Percentiles rank a stretch among this genome's conserved stretches.
These are phyloP conservation scores for Podospora conica DNA, from an alignment of 495 filamentous ascomycete genomes.

Conservation along the genomic window DNA sequence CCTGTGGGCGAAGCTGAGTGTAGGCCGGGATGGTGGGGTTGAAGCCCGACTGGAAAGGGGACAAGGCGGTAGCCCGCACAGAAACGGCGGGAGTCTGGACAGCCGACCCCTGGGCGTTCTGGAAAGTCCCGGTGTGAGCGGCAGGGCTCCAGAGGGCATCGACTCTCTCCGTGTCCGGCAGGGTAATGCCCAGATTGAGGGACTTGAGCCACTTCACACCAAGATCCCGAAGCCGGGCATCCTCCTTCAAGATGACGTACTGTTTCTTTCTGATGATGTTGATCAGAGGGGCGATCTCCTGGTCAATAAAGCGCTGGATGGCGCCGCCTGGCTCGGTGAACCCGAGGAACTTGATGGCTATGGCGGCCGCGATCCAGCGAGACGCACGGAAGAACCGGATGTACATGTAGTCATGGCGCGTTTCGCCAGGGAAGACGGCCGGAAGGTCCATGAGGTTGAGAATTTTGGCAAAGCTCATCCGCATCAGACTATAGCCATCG, in stretches of 20 bases:
- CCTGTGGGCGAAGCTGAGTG: not conserved
- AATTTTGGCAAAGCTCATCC: conserved; percentile 11
- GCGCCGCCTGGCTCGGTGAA: not conserved
- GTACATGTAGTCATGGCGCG: conserved; percentile 17
- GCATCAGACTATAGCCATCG: conserved; percentile 14
- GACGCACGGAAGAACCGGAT: conserved; percentile 19
- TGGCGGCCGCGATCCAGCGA: conserved; percentile 22
- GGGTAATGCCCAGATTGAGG: not conserved
- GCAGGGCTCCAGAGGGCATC: not conserved
- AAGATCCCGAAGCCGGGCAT: not conserved
- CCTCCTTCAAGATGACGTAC: not conserved
- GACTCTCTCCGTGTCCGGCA: not conserved
- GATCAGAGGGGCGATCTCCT: conserved; percentile 8
- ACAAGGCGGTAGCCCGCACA: not conserved
- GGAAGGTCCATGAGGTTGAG: conserved; percentile 16
- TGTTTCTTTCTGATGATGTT: conserved; percentile 2
- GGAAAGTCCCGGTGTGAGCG: not conserved
- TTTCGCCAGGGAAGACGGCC: conserved; percentile 23
- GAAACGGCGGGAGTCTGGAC: not conserved
- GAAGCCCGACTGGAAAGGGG: not conserved
- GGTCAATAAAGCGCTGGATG: conserved; percentile 12
- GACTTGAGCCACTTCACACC: conserved; percentile 6
- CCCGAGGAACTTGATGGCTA: conserved; percentile 13
- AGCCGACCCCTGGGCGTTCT: not conserved
- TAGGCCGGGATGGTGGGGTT: not conserved